Evolutionary conservation across 1,284 basidiomycete species (phyloP).

Genomic region (Lentinus polychrous): DNA sequence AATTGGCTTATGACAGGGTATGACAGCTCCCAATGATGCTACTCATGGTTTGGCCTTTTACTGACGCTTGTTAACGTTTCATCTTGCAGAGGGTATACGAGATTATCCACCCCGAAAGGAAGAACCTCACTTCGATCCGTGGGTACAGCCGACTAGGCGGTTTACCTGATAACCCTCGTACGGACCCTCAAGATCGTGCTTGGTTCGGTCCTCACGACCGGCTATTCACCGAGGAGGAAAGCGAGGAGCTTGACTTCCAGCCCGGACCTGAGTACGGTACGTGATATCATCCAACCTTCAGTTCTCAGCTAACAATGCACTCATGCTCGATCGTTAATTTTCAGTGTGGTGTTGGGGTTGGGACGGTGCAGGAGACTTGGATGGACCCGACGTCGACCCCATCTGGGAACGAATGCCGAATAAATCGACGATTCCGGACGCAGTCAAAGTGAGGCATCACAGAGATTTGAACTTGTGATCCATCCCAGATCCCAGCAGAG

Average conservation of each 20-base stretch:
- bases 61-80: not conserved
- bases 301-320: not conserved
- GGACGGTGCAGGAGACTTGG: conserved; percentile 94
- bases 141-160: conserved; percentile 88
- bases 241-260: conserved; percentile 65
- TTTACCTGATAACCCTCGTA: conserved; percentile 86
- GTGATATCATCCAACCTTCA: conserved; percentile 23
- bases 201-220: conserved; percentile 97
- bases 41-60: conserved; percentile 3
- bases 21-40: conserved; percentile 19
- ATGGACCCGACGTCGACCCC: conserved; percentile 91
- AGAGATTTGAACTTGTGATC: conserved; percentile 35
- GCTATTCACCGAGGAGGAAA: conserved; percentile 84
- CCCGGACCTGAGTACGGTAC: conserved; percentile 83
- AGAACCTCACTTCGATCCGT: conserved; percentile 89
- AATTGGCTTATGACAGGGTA: conserved; percentile 88
- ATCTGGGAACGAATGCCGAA: conserved; percentile 88
- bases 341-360: conserved; percentile 98
- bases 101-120: conserved; percentile 82
- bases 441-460: conserved; percentile 73
- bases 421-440: conserved; percentile 48
- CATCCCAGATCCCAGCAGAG: not conserved
- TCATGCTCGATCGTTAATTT: not conserved
- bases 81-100: conserved; percentile 75
- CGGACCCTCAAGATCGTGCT: conserved; percentile 88